These are phyloP conservation scores for Penicillium argentinense DNA, from an alignment of 495 filamentous ascomycete genomes.

Conservation along the genomic window DNA sequence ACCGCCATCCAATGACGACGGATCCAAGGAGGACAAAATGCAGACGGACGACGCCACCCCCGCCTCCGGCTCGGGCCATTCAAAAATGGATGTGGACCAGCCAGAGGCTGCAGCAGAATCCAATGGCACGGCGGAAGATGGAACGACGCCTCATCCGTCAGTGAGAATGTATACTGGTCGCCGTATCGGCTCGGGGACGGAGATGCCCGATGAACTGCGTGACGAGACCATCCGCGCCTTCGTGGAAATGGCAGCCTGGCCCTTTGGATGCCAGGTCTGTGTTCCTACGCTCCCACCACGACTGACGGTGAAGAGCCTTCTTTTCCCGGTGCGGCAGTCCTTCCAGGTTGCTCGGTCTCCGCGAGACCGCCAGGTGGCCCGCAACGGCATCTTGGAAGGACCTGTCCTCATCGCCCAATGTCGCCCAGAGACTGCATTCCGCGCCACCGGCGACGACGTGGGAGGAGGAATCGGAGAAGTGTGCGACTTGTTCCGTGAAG, in stretches of 20 bases:
- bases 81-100: conserved; percentile 38
- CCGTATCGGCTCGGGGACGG: conserved; percentile 60
- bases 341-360: conserved; percentile 67
- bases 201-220: conserved; percentile 77
- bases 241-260: conserved; percentile 75
- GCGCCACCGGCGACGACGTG: conserved; percentile 28
- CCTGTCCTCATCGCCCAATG: conserved; percentile 62
- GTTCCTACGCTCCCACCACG: conserved; percentile 62
- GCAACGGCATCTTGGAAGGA: conserved; percentile 73
- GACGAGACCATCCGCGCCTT: conserved; percentile 69
- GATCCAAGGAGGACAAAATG: conserved; percentile 20
- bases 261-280: conserved; percentile 72
- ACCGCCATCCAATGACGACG: conserved; percentile 15
- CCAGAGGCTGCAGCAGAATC: background rate
- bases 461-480: conserved; percentile 55
- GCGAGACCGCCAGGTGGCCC: conserved; percentile 64
- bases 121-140: background rate
- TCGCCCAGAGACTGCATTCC: conserved; percentile 58
- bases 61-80: conserved; percentile 11
- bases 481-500: conserved; percentile 71
- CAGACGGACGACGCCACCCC: conserved; percentile 17
- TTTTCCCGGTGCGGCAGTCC: conserved; percentile 52
- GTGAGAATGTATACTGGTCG: conserved; percentile 48
- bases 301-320: conserved; percentile 53
- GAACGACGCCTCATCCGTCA: conserved; percentile 9